Evolutionary conservation across 2,329 filamentous ascomycete genomes (phyloP).

Genomic region (Penicillium janthinellum): DNA sequence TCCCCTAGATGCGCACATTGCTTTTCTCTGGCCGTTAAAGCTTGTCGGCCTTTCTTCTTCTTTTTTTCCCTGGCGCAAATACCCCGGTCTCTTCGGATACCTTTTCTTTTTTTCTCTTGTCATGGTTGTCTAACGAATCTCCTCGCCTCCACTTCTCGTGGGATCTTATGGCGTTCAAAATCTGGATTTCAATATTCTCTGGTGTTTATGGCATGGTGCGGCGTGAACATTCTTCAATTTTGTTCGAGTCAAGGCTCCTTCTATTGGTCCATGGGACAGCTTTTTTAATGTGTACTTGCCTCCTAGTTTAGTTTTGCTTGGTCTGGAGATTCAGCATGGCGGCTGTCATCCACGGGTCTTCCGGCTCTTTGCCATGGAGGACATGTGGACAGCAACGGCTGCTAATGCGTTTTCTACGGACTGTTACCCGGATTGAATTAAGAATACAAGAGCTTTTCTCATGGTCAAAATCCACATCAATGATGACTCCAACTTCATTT

Average conservation of each 20-base stretch:
- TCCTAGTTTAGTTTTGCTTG: not conserved
- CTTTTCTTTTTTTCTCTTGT: constrained; percentile 1
- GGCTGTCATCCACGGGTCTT: not conserved
- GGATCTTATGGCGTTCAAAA: constrained; percentile 16
- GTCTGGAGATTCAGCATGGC: not conserved
- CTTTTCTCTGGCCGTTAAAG: not conserved
- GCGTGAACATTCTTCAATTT: not conserved
- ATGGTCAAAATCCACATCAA: not conserved
- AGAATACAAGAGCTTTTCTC: not conserved
- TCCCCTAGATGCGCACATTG: constrained; percentile 47
- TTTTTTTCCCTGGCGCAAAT: constrained; percentile 17
- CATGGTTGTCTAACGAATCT: not conserved
- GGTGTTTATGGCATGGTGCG: constrained; percentile 18
- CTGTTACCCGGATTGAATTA: not conserved
- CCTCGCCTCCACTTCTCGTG: not conserved
- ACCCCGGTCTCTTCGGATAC: constrained; percentile 15
- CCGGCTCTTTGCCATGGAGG: not conserved
- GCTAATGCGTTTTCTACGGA: not conserved
- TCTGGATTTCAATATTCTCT: constrained; percentile 7
- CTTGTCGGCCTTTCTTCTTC: not conserved
- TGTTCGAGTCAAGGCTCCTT: not conserved
- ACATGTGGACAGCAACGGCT: not conserved
- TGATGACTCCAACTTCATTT: not conserved
- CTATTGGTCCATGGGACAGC: not conserved
- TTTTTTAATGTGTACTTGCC: not conserved